A percentile compares a stretch with the other conserved stretches of the same genome.
Evolutionary conservation across 768 basidiomycete species (phyloP).

Genomic region (Amanita fuliginea): DNA sequence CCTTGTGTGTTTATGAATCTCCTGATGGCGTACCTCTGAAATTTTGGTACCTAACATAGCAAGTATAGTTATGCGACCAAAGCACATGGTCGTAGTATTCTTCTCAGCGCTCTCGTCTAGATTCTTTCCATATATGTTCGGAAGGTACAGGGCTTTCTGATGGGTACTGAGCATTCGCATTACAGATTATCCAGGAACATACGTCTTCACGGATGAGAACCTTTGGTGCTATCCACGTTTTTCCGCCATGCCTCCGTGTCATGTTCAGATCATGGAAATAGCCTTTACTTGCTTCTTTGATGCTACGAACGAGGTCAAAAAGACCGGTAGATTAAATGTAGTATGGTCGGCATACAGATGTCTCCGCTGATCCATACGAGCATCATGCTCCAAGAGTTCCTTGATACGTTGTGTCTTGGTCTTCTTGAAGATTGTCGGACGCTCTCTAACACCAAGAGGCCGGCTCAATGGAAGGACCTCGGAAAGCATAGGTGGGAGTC

Average conservation of each 20-base stretch:
- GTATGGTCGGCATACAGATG: constrained; percentile 34
- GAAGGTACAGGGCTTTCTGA: constrained; percentile 88
- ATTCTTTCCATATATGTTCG: constrained; percentile 69
- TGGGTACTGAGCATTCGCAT: constrained; percentile 3
- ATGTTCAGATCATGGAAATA: constrained; percentile 83
- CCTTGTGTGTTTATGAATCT: not conserved
- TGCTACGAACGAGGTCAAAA: constrained; percentile 15
- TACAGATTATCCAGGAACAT: constrained; percentile 18
- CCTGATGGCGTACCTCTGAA: constrained; percentile 55
- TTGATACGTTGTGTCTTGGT: constrained; percentile 52
- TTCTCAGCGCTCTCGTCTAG: constrained; percentile 43
- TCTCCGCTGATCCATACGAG: constrained; percentile 56
- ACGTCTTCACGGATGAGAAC: constrained; percentile 89
- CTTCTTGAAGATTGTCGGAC: constrained; percentile 49
- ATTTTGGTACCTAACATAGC: constrained; percentile 78
- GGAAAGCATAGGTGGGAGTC: not conserved
- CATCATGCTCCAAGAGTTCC: constrained; percentile 63
- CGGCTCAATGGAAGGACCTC: constrained; percentile 28
- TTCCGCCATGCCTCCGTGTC: constrained; percentile 76
- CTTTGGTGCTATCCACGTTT: constrained; percentile 88
- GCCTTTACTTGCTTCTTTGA: constrained; percentile 56
- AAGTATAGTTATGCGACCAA: constrained; percentile 68
- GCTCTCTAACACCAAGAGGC: constrained; percentile 68
- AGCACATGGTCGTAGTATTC: constrained; percentile 71
- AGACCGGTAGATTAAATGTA: not conserved